Evolutionary conservation across 768 basidiomycete species (phyloP), one percentile per base, ranked within the genome.

Genomic region (Lentinula edodes): DNA sequence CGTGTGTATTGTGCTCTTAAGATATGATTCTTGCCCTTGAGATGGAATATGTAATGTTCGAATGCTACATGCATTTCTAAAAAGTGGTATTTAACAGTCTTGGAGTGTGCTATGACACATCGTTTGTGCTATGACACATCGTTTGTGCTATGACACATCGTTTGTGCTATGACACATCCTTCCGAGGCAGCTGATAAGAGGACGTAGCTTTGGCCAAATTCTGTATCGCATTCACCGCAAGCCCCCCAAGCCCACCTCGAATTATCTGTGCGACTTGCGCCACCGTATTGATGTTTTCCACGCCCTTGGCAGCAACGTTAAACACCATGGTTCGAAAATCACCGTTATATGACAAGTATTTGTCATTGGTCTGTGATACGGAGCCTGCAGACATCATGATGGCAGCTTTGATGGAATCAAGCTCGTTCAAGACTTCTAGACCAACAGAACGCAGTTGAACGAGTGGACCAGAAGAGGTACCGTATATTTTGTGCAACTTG

Each of bases 401-500:
- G 1, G 88, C 85, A 15, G 84, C 83, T 75, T 98, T 98, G 63
- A 98, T 65, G 0, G 84, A 77, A 61, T 90, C 88, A 15, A 97
- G 74, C 73, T 98, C 95, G 68, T 98, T 97, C 48, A 98, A 66
- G 10, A 97, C 86, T 67, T 98, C 96, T 18, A 98, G 70, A 1
- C 97, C 97, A 15, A 88, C 82, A 0, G 90, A 90, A 58, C 96
- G 84, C 2, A 86, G 87, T 91, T 91, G 94, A 16, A 97, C 94
- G 12, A 95, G 68, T 1, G 88, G 86, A 28, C 79, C 82, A 38
- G 76, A 74, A 46, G 87, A 84, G 3, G 82, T 82, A 1, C 87
- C 76, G 71, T 95, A 98, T 16, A 98, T 69, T 67, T 92, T 92
- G 75, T 95, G 90, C 39, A 98, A 79, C 69, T 95, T 95, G 75